Evolutionary conservation across 2,329 filamentous ascomycete genomes (phyloP).

Genomic region (Aureobasidium vineae): DNA sequence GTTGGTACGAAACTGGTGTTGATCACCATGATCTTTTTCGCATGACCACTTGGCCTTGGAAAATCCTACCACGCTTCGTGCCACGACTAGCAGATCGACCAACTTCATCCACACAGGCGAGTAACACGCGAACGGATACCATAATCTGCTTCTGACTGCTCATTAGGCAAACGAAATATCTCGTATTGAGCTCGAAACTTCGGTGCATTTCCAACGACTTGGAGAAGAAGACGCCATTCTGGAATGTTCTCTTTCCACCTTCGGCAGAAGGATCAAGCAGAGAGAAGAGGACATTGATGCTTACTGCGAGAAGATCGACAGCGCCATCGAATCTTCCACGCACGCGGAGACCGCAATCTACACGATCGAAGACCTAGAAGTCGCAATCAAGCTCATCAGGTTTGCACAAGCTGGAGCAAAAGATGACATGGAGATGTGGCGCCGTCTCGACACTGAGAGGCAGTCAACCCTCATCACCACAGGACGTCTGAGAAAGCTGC

Average conservation of each 20-base stretch:
- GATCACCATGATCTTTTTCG: background rate
- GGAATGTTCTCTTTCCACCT: background rate
- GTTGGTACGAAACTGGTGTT: background rate
- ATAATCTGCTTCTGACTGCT: background rate
- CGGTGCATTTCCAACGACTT: background rate
- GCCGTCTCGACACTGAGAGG: background rate
- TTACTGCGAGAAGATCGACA: background rate
- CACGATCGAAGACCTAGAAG: background rate
- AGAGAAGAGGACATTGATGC: background rate
- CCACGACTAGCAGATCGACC: too few relatives aligned
- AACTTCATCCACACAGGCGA: background rate
- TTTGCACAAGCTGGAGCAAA: background rate
- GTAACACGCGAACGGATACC: background rate
- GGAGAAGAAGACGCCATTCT: background rate
- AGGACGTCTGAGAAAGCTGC: background rate
- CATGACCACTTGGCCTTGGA: too few relatives aligned
- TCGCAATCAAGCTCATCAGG: background rate
- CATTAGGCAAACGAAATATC: background rate
- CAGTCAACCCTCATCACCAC: background rate
- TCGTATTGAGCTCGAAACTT: background rate
- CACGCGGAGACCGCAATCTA: background rate
- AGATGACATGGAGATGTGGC: background rate
- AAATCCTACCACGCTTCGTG: too few relatives aligned
- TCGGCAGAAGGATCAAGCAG: background rate
- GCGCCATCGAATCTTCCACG: background rate